Base-by-base conservation (phyloP, 768 basidiomycete species). In the Tylopilus sp. region DNA sequence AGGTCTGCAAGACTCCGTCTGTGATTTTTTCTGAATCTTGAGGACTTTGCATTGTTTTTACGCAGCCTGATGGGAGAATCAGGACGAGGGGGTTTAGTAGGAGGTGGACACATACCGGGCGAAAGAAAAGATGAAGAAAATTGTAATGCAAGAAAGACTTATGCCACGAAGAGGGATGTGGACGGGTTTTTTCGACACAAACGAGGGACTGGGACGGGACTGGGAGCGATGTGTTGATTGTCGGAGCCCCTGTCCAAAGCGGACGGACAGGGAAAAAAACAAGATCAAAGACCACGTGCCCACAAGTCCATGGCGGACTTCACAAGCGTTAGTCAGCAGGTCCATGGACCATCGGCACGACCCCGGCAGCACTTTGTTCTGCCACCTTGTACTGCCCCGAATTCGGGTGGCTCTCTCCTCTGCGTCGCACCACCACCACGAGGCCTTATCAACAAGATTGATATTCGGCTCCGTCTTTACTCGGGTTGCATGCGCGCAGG, bases 181-280 rank as follows among this genome's bases (percentile, higher is more conserved):
- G 22, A 55, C 51, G 9, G 35, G 52, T 57, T 58, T 67, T 26
- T 58, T 52, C 31, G 42, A 23, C 21, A 17, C 35, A 52, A 60
- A 51, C 18, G 52, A 53, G 39, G 40, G 58, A 30, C 56, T 44
- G 21, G 42, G 49, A 33, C 40, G 53, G 26, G 40, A 50, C n/a
- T 56, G 57, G 55, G 52, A 60, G 50, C 47, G 60, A 59, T 65
- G 62, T 48, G 66, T 69, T 55, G 67, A 69, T 69, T 69, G 66
- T 69, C 67, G 62, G 65, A 68, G 66, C 66, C 66, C 66, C 66
- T 68, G 66, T 69, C 66, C 62, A 67, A 62, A 52, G 54, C 64
- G 59, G 67, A 60, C 57, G 51, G 61, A 64, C 67, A 66, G 60
- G 65, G 67, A 64, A 69, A 68, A 67, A 67, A 67, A 64, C 62